Percentiles rank a stretch among this genome's conserved stretches.
phyloP scores from a whole-genome alignment of 1,284 basidiomycete genomes.

The Acaromyces ingoldii region DNA sequence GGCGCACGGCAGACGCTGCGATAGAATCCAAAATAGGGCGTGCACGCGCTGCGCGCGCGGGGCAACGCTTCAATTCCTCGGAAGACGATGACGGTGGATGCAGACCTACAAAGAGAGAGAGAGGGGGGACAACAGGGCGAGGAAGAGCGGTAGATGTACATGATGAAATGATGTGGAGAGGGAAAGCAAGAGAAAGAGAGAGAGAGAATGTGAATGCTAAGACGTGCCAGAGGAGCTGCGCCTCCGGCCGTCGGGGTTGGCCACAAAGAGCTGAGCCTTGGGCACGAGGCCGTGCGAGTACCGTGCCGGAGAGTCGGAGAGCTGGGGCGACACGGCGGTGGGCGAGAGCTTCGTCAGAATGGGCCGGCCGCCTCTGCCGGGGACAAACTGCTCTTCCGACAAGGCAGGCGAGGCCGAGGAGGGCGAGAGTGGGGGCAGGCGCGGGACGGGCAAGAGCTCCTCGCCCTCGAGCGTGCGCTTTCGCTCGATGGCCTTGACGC shows the following conservation, averaged over 20 bases:
- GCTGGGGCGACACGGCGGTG: background rate
- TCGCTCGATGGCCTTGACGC: conserved; percentile 31
- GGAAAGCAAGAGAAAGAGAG: too few relatives aligned
- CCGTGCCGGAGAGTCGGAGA: conserved; percentile 4
- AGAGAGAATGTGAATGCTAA: too few relatives aligned
- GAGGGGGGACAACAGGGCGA: too few relatives aligned
- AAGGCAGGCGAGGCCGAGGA: background rate
- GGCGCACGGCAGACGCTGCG: too few relatives aligned
- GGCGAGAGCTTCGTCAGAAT: background rate
- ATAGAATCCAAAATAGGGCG: too few relatives aligned
- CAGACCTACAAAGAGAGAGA: too few relatives aligned
- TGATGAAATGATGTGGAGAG: too few relatives aligned
- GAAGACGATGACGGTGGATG: too few relatives aligned
- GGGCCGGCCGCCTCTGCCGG: conserved; percentile 4
- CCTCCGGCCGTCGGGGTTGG: conserved; percentile 28
- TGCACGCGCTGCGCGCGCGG: too few relatives aligned
- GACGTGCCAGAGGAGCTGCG: too few relatives aligned
- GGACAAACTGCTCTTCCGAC: background rate
- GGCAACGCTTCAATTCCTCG: too few relatives aligned
- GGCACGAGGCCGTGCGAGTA: conserved; percentile 26
- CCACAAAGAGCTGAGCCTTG: conserved; percentile 35
- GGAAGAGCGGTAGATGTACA: too few relatives aligned
- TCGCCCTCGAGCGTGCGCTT: conserved; percentile 5
- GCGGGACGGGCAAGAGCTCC: background rate
- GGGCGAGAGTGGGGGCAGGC: conserved; percentile 4